Percentiles rank a stretch among this genome's conserved stretches.
These are phyloP conservation scores for Cenchrus americanus DNA, from an alignment of 176 grass and related monocot genomes.

Conservation along the genomic window DNA sequence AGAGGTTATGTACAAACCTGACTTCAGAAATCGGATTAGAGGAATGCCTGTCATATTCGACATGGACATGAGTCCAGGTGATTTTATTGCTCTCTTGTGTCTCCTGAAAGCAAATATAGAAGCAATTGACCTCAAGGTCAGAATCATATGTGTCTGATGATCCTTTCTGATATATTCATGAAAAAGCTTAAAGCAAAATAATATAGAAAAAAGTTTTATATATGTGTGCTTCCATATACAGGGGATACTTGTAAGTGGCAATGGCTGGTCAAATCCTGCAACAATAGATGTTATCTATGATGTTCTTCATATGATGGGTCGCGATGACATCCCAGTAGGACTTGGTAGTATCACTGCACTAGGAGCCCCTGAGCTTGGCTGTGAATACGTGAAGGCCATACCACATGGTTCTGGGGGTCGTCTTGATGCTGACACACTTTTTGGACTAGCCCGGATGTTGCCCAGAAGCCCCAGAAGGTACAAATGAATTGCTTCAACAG, in stretches of 20 bases:
- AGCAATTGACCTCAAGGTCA: constrained; percentile 73
- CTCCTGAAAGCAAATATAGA: constrained; percentile 74
- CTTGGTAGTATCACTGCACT: constrained; percentile 64
- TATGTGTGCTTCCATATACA: constrained; percentile 13
- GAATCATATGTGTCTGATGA: neutral
- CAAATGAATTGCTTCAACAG: neutral
- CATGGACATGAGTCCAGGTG: constrained; percentile 91
- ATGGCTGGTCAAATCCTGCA: constrained; percentile 75
- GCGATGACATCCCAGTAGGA: constrained; percentile 75
- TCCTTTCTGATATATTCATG: constrained; percentile 5
- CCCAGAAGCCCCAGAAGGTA: constrained; percentile 76
- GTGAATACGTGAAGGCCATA: constrained; percentile 60
- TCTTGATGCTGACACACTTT: constrained; percentile 76
- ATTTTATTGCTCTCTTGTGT: constrained; percentile 75
- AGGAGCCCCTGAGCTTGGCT: constrained; percentile 53
- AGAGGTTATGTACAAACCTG: constrained; percentile 56
- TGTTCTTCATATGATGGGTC: constrained; percentile 81
- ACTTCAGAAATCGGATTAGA: constrained; percentile 40
- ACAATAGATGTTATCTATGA: constrained; percentile 77
- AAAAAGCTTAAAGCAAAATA: neutral
- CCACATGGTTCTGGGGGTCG: constrained; percentile 67
- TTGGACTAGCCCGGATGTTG: constrained; percentile 58
- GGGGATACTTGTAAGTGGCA: constrained; percentile 68
- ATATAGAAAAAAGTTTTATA: neutral
- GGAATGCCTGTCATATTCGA: constrained; percentile 68